Evolutionary conservation across 2,329 filamentous ascomycete species (phyloP), one percentile per base, ranked within the genome.

Genomic region (Cylindrodendrum hubeiense): DNA sequence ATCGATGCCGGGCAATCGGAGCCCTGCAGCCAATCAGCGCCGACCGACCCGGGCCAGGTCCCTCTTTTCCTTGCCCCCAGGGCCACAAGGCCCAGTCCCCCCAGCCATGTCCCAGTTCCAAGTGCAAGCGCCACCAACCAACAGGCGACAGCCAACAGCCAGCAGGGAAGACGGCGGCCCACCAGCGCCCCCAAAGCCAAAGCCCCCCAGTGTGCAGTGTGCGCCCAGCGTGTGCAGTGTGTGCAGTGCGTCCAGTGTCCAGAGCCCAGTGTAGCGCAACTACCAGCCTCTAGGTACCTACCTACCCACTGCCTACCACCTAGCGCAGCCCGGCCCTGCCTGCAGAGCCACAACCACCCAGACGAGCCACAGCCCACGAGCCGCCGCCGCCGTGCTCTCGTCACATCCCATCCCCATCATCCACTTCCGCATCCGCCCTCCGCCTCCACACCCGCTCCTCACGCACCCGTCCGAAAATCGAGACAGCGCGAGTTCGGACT

Each of bases 341-440:
- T n/a, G n/a, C n/a, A 39, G 34, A 8, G n/a, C 50, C 47, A 54
- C 30, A 51, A 30, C 21, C 41, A 28, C 22, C 50, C 55, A 19
- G 41, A 44, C 34, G 33, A 56, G 61, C 50, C 55, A 58, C 55
- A 58, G 28, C 43, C 52, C 46, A 17, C n/a, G 17, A 50, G 33
- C 44, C 44, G 59, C 47, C 57, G 39, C 50, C 51, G 7, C 15
- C 24, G 17, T 21, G 19, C 47, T 59, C 41, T 33, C 61, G 39
- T 54, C 61, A 44, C 46, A 24, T 44, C 55, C 24, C 37, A 39
- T 39, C 37, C 33, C 61, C 61, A 55, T 26, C 50, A 39, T 60
- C 49, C 49, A 53, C 55, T 50, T 58, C 61, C 61, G 52, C 61
- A 55, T 64, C 61, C 61, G 43, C 61, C n/a, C 61, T 64, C 61